phyloP scores from a whole-genome alignment of 2,329 filamentous ascomycete genomes.

The Juglanconis juglandina region DNA sequence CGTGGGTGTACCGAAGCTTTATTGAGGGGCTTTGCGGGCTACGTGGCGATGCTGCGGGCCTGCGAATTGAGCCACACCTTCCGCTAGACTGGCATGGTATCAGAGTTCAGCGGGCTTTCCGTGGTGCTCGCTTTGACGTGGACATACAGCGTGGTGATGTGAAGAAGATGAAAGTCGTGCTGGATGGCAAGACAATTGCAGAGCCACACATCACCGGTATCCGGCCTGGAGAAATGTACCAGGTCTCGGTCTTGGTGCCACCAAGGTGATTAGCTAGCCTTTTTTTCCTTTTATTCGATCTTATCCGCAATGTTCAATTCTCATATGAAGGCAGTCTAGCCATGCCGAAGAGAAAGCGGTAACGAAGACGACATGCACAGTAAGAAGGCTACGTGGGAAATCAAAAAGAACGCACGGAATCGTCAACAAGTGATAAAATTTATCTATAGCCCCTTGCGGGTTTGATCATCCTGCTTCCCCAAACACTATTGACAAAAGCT shows the following conservation, averaged over 20 bases:
- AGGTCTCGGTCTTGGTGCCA: constrained; percentile 8
- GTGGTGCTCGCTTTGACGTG: constrained; percentile 47
- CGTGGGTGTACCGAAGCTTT: constrained; percentile 54
- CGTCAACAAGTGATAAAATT: too few species aligned
- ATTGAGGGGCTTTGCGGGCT: constrained; percentile 55
- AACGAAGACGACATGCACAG: too few species aligned
- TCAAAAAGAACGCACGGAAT: too few species aligned
- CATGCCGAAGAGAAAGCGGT: too few species aligned
- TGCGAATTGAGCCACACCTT: constrained; percentile 47
- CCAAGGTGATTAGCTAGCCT: neutral
- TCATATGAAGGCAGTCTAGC: too few species aligned
- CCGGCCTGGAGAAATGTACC: constrained; percentile 31
- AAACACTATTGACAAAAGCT: neutral
- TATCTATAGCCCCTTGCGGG: too few species aligned
- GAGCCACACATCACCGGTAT: constrained; percentile 40
- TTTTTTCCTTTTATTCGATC: neutral
- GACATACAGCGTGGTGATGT: constrained; percentile 41
- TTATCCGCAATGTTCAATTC: neutral
- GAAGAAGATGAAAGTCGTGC: constrained; percentile 36
- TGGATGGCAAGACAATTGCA: constrained; percentile 36
- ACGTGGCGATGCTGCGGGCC: constrained; percentile 44
- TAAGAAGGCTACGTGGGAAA: too few species aligned
- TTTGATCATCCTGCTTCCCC: too few species aligned
- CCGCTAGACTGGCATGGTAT: constrained; percentile 48
- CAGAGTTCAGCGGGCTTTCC: constrained; percentile 45